Conservation (phyloP, 768 basidiomycete genomes). For the Russula foetens region DNA sequence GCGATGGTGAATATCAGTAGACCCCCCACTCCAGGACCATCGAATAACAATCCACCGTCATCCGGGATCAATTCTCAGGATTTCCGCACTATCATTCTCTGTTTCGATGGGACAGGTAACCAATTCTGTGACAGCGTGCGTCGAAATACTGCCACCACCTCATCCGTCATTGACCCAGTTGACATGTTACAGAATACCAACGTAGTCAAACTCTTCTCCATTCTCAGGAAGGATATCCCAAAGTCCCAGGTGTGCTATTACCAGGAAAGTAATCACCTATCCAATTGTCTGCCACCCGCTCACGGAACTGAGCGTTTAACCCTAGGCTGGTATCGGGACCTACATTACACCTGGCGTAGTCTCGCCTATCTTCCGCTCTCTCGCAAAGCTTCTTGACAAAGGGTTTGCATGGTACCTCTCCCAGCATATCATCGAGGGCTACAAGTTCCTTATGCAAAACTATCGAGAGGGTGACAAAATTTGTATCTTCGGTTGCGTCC, state of each 20-base stretch:
- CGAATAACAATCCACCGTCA: too few relatives aligned
- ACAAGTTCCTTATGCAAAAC: constrained; percentile 72
- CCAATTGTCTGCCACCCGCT: too few relatives aligned
- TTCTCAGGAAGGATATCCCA: constrained; percentile 49
- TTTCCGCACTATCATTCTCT: constrained; percentile 48
- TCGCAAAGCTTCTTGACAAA: constrained; percentile 1
- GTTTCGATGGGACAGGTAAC: constrained; percentile 61
- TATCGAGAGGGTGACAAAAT: constrained; percentile 63
- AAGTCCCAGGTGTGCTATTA: constrained; percentile 21
- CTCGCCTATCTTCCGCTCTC: background rate
- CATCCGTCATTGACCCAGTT: background rate
- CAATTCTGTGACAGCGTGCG: constrained; percentile 27
- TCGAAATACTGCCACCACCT: background rate
- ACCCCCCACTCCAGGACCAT: too few relatives aligned
- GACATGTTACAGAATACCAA: constrained; percentile 46
- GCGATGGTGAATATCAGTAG: too few relatives aligned
- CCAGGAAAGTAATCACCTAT: background rate
- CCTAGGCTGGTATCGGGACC: constrained; percentile 10
- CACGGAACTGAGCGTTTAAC: background rate
- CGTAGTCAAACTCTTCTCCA: constrained; percentile 58
- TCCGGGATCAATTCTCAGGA: too few relatives aligned
- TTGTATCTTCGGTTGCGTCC: constrained; percentile 54
- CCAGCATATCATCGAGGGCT: constrained; percentile 45
- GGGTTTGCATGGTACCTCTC: constrained; percentile 9
- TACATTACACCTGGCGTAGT: constrained; percentile 8